Conservation (phyloP, 352 stramenopile genomes). For the Pythium folliculosum region DNA sequence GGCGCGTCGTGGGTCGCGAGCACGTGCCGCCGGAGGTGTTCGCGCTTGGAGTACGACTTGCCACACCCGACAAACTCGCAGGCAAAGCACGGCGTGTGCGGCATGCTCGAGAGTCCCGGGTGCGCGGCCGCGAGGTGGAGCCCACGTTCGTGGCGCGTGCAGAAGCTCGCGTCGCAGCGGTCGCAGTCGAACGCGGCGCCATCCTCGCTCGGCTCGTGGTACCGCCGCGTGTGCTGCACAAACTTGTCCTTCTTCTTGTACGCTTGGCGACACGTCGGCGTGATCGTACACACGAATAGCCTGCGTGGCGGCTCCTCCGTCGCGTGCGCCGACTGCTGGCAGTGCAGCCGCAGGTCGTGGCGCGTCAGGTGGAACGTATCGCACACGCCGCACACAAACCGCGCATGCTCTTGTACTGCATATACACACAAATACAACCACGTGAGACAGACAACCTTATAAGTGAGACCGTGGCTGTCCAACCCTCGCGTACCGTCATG, state of each 20-base stretch:
- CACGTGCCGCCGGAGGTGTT: conserved; percentile 64
- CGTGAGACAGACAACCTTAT: not conserved
- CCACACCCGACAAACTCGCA: conserved; percentile 43
- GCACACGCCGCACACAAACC: conserved; percentile 13
- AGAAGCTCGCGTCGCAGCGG: conserved; percentile 21
- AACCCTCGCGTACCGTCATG: conserved; percentile 13
- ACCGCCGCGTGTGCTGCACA: conserved; percentile 20
- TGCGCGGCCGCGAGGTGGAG: conserved; percentile 28
- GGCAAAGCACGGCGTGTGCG: conserved; percentile 36
- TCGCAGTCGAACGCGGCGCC: conserved; percentile 22
- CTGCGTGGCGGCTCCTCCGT: not conserved
- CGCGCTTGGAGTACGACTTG: conserved; percentile 66
- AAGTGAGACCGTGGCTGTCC: not conserved
- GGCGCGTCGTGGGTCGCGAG: conserved; percentile 41
- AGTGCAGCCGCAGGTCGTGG: conserved; percentile 14
- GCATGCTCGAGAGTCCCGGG: conserved; percentile 5
- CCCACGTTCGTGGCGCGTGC: conserved; percentile 35
- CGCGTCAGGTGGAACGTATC: conserved; percentile 14
- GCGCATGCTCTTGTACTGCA: conserved; percentile 14
- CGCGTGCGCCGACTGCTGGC: not conserved
- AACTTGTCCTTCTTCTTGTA: conserved; percentile 38
- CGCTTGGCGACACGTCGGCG: conserved; percentile 14
- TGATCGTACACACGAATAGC: conserved; percentile 20
- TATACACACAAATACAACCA: not conserved
- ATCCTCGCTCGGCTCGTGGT: conserved; percentile 18